Conservation (phyloP, 352 stramenopile species). For the Stramenopiles sp. region DNA sequence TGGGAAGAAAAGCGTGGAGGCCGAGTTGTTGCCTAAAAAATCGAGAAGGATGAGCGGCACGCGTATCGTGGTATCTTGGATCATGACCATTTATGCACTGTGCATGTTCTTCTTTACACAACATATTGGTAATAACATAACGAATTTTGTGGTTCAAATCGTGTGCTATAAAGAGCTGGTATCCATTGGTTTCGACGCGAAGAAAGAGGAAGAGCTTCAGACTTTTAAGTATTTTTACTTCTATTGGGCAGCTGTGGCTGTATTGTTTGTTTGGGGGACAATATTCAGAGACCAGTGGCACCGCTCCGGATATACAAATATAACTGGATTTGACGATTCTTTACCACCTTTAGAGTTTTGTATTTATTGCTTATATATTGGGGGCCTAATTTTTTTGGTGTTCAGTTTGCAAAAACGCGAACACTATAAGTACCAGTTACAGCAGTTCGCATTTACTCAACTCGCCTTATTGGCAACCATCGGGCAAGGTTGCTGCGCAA, state of each 20-base stretch:
- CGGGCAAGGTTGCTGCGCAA: slow-evolving; percentile 33
- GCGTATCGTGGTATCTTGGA: slow-evolving; percentile 21
- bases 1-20: neutral
- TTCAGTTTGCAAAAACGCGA: slow-evolving; percentile 24
- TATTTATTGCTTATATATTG: slow-evolving; percentile 23
- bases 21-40: slow-evolving; percentile 18
- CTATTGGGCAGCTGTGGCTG: slow-evolving; percentile 27
- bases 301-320: slow-evolving; percentile 18
- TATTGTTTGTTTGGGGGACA: slow-evolving; percentile 22
- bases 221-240: slow-evolving; percentile 26
- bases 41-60: slow-evolving; percentile 17
- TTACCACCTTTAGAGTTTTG: slow-evolving; percentile 19
- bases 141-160: slow-evolving; percentile 26
- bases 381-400: slow-evolving; percentile 27
- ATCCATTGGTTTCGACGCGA: slow-evolving; percentile 22
- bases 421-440: slow-evolving; percentile 31
- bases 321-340: slow-evolving; percentile 23
- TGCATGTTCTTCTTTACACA: slow-evolving; percentile 22
- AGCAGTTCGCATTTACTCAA: slow-evolving; percentile 30
- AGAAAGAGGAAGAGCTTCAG: slow-evolving; percentile 25
- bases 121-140: slow-evolving; percentile 21
- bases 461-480: slow-evolving; percentile 31
- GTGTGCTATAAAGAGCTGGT: slow-evolving; percentile 29
- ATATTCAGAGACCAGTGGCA: slow-evolving; percentile 20
- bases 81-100: slow-evolving; percentile 26